Conservation (phyloP, 768 basidiomycete species). For the Candolleomyces eurysporus region DNA sequence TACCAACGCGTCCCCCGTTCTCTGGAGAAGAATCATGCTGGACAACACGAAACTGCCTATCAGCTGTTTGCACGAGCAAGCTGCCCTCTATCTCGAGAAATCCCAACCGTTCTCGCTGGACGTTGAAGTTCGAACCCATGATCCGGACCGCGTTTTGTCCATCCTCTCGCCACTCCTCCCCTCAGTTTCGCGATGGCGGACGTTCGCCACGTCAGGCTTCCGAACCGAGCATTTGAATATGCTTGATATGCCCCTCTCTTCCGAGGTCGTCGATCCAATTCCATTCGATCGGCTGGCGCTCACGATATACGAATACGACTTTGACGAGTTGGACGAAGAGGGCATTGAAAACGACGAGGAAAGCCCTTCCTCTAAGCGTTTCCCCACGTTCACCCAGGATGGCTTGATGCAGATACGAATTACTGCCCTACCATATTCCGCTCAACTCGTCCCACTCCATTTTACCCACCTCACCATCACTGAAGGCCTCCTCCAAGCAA, state of each 20-base stretch:
- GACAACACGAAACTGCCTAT: constrained; percentile 37
- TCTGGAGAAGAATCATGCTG: constrained; percentile 62
- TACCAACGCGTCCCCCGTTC: constrained; percentile 48
- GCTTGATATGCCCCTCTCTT: constrained; percentile 22
- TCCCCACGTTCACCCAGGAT: constrained; percentile 4
- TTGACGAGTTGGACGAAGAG: constrained; percentile 27
- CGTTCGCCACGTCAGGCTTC: constrained; percentile 44
- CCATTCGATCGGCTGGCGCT: constrained; percentile 36
- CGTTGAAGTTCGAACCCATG: constrained; percentile 47
- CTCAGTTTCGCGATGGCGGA: constrained; percentile 56
- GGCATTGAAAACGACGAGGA: constrained; percentile 12
- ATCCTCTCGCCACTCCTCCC: constrained; percentile 63
- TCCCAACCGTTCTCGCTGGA: constrained; percentile 55
- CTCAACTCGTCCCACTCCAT: constrained; percentile 43
- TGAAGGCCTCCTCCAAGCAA: constrained; percentile 40
- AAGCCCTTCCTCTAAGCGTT: neutral
- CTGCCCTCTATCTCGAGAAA: constrained; percentile 50
- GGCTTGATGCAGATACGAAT: constrained; percentile 47
- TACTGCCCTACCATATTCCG: constrained; percentile 46
- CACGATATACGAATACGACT: constrained; percentile 32
- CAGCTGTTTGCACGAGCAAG: constrained; percentile 43
- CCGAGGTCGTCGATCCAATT: constrained; percentile 21
- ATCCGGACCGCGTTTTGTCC: constrained; percentile 54
- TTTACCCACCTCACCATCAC: constrained; percentile 59
- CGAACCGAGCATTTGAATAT: constrained; percentile 33